Evolutionary conservation across 2,329 filamentous ascomycete species (phyloP).

Genomic region (Alternaria ethzedia): DNA sequence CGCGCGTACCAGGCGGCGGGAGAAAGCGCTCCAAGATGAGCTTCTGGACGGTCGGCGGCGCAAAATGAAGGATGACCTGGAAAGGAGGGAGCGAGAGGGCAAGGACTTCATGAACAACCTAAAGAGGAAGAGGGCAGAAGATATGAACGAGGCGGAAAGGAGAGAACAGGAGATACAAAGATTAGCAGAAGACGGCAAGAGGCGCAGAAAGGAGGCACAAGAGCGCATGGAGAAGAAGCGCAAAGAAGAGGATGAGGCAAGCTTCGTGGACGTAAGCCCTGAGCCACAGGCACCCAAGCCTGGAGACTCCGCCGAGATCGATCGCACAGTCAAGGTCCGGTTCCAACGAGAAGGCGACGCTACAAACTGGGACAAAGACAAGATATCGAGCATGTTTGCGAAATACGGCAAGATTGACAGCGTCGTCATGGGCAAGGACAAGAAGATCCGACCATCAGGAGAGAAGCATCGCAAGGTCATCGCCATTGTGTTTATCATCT

Average conservation of each 20-base stretch:
- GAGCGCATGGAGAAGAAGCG: slow-evolving; percentile 61
- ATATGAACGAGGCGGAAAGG: slow-evolving; percentile 61
- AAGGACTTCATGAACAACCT: slow-evolving; percentile 38
- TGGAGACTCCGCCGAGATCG: slow-evolving; percentile 56
- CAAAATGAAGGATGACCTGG: slow-evolving; percentile 84
- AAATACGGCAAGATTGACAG: slow-evolving; percentile 65
- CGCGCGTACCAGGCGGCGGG: slow-evolving; percentile 72
- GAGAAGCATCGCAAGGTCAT: slow-evolving; percentile 59
- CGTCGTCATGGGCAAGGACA: slow-evolving; percentile 62
- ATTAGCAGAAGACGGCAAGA: slow-evolving; percentile 56
- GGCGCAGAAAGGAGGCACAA: slow-evolving; percentile 63
- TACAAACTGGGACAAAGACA: slow-evolving; percentile 55
- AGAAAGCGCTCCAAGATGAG: slow-evolving; percentile 73
- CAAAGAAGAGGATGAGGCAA: slow-evolving; percentile 55
- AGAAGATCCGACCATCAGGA: slow-evolving; percentile 57
- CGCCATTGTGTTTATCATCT: slow-evolving; percentile 63
- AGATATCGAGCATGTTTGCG: slow-evolving; percentile 56
- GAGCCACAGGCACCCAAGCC: slow-evolving; percentile 25
- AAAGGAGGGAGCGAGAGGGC: slow-evolving; percentile 70
- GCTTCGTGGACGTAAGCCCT: slow-evolving; percentile 29
- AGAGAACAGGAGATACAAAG: slow-evolving; percentile 59
- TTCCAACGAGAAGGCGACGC: slow-evolving; percentile 58
- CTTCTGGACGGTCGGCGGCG: slow-evolving; percentile 75
- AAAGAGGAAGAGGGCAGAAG: slow-evolving; percentile 55
- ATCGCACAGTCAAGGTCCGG: slow-evolving; percentile 64